Evolutionary conservation across 2,329 filamentous ascomycete species (phyloP).

Genomic region (Fusarium concolor): DNA sequence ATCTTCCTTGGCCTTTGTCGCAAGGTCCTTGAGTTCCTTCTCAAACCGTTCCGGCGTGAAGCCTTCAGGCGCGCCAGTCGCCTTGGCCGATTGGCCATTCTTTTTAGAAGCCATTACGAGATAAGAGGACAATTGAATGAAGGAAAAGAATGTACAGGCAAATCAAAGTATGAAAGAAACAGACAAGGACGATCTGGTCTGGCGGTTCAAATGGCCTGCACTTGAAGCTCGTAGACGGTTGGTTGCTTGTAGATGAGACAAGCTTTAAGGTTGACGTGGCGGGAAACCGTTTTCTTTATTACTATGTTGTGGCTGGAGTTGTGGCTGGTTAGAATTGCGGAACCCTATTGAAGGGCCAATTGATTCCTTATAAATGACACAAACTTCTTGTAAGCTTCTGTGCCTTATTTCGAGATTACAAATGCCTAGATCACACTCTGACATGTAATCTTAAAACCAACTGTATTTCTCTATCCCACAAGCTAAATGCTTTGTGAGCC

Average conservation of each 20-base stretch:
- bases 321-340: constrained; percentile 33
- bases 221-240: constrained; percentile 46
- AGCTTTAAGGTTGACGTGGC: constrained; percentile 41
- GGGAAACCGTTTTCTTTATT: constrained; percentile 30
- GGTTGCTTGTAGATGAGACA: constrained; percentile 35
- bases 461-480: neutral
- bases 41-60: constrained; percentile 66
- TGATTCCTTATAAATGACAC: neutral
- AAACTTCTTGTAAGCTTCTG: neutral
- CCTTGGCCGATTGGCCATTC: constrained; percentile 27
- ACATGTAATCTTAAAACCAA: neutral
- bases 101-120: constrained; percentile 42
- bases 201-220: constrained; percentile 49
- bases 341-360: neutral
- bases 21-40: constrained; percentile 64
- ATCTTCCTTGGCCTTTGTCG: constrained; percentile 55
- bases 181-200: constrained; percentile 2
- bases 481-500: neutral
- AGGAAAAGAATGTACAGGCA: constrained; percentile 17
- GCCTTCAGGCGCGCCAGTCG: constrained; percentile 45
- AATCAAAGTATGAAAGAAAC: constrained; percentile 4
- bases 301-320: constrained; percentile 37
- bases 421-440: neutral
- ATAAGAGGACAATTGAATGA: neutral
- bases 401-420: neutral